Evolutionary conservation across 1,139 yeast genomes (phyloP).

Genomic region (Protomyces pachydermus): DNA sequence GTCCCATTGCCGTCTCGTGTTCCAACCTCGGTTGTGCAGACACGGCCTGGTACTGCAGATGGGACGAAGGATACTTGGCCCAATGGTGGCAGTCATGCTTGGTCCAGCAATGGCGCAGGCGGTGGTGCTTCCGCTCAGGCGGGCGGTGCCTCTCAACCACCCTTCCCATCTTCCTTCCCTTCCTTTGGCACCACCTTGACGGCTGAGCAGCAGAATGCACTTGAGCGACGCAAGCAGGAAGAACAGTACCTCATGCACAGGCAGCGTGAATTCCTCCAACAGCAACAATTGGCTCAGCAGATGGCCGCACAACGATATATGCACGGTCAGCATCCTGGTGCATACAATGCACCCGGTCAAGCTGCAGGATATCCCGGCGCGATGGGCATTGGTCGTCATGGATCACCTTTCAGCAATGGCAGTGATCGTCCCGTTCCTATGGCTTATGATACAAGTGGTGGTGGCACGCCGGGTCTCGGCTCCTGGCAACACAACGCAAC

Average conservation of each 20-base stretch:
- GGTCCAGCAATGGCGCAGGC: slow-evolving; percentile 14
- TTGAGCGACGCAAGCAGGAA: slow-evolving; percentile 32
- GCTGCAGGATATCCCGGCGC: not conserved
- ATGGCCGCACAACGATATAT: slow-evolving; percentile 21
- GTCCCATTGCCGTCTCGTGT: slow-evolving; percentile 47
- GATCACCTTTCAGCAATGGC: slow-evolving; percentile 16
- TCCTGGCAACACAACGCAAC: not conserved
- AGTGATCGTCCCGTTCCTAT: slow-evolving; percentile 16
- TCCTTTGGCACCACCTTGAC: slow-evolving; percentile 28
- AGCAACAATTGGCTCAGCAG: slow-evolving; percentile 30
- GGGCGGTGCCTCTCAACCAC: slow-evolving; percentile 25
- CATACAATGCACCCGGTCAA: not conserved
- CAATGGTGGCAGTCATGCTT: not conserved
- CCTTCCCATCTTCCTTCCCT: slow-evolving; percentile 28
- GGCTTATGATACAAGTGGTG: slow-evolving; percentile 6
- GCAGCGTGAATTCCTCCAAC: slow-evolving; percentile 30
- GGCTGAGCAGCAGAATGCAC: slow-evolving; percentile 29
- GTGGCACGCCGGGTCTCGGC: not conserved
- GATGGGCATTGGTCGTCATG: slow-evolving; percentile 8
- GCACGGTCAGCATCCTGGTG: slow-evolving; percentile 18
- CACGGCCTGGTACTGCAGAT: slow-evolving; percentile 17
- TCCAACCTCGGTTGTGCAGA: slow-evolving; percentile 3
- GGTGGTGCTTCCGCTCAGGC: not conserved
- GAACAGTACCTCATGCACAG: slow-evolving; percentile 30
- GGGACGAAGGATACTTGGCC: slow-evolving; percentile 14